A percentile compares a stretch with the other conserved stretches of the same genome.
Conservation (phyloP, 805 yeast species). For the Saturnispora sanitii region DNA sequence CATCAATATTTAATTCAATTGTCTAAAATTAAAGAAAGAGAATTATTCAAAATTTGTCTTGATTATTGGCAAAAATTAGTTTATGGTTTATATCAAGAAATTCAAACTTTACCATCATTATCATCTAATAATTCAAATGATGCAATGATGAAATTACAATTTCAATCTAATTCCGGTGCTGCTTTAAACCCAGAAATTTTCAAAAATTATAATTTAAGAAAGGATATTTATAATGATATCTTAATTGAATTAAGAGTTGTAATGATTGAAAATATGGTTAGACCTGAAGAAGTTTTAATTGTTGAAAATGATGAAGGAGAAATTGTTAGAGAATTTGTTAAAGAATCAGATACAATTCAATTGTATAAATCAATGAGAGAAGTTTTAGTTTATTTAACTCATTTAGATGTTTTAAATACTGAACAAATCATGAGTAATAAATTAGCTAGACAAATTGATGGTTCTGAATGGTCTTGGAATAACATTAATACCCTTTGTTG, state of each 20-base stretch:
- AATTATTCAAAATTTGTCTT: slow-evolving; percentile 86
- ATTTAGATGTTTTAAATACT: slow-evolving; percentile 87
- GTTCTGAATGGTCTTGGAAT: slow-evolving; percentile 98
- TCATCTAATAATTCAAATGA: slow-evolving; percentile 62
- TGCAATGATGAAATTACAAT: slow-evolving; percentile 64
- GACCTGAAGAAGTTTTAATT: slow-evolving; percentile 95
- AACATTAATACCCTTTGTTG: slow-evolving; percentile 94
- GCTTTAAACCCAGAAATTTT: slow-evolving; percentile 78
- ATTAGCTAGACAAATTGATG: slow-evolving; percentile 87
- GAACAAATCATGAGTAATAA: slow-evolving; percentile 90
- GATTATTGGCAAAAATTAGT: slow-evolving; percentile 93
- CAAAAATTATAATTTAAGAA: slow-evolving; percentile 74
- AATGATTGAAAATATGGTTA: slow-evolving; percentile 95
- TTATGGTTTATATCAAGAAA: slow-evolving; percentile 72
- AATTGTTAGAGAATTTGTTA: slow-evolving; percentile 93
- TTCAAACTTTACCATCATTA: slow-evolving; percentile 34
- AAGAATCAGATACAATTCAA: slow-evolving; percentile 94
- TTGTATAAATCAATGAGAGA: slow-evolving; percentile 93
- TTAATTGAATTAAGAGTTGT: slow-evolving; percentile 80
- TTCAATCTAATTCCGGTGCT: slow-evolving; percentile 55
- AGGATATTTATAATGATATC: slow-evolving; percentile 70
- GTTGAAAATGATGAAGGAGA: slow-evolving; percentile 99
- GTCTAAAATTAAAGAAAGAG: slow-evolving; percentile 90
- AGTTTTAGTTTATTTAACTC: slow-evolving; percentile 89
- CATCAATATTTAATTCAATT: slow-evolving; percentile 76